Evolutionary conservation across 306 rosid species (phyloP).

Genomic region (Rubus parviflorus): DNA sequence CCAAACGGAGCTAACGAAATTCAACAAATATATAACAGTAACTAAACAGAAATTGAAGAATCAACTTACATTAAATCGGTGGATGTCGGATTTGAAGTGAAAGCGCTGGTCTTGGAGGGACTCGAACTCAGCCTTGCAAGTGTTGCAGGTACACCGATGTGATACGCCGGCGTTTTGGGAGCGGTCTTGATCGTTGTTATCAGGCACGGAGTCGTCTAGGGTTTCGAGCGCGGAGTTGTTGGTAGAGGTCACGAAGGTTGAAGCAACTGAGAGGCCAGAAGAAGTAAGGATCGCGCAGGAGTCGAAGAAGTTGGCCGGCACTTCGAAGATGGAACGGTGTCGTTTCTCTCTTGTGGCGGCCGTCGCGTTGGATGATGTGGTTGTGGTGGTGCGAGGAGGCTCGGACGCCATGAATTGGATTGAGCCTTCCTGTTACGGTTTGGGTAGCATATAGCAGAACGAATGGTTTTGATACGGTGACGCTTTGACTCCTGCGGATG

Average conservation of each 20-base stretch:
- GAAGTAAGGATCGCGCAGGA: slow-evolving; percentile 59
- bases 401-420: slow-evolving; percentile 46
- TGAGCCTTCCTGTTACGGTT: not conserved
- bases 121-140: slow-evolving; percentile 80
- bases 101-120: slow-evolving; percentile 91
- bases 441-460: not conserved
- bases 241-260: slow-evolving; percentile 34
- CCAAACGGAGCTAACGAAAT: too few species aligned
- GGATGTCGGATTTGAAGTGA: slow-evolving; percentile 92
- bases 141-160: slow-evolving; percentile 76
- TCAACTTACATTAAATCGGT: slow-evolving; percentile 80
- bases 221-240: slow-evolving; percentile 26
- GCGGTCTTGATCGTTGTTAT: slow-evolving; percentile 27
- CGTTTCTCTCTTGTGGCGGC: slow-evolving; percentile 48
- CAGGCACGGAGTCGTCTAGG: slow-evolving; percentile 28
- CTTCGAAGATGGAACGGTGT: slow-evolving; percentile 62
- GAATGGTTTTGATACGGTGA: not conserved
- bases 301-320: slow-evolving; percentile 58
- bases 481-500: not conserved
- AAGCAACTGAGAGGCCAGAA: slow-evolving; percentile 34
- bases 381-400: slow-evolving; percentile 23
- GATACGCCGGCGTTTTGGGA: slow-evolving; percentile 39
- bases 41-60: not conserved
- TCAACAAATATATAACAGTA: not conserved
- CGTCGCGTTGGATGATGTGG: not conserved